These are phyloP conservation scores for Arachnomyces sp. DNA, from an alignment of 2,329 filamentous ascomycete genomes.

Conservation along the genomic window DNA sequence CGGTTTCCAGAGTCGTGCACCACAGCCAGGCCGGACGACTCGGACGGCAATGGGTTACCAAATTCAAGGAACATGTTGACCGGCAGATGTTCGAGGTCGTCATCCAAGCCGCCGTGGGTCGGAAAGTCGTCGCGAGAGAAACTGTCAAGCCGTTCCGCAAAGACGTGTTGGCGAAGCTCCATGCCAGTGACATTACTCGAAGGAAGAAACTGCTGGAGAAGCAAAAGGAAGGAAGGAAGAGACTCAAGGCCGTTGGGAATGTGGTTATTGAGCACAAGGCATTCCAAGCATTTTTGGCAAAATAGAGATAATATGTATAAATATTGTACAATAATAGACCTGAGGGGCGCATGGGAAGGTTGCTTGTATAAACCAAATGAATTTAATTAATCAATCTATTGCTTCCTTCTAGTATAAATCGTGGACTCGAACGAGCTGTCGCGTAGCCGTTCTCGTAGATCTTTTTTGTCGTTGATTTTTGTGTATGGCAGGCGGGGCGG, in stretches of 20 bases:
- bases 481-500: too few relatives aligned
- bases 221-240: conserved; percentile 92
- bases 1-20: conserved; percentile 85
- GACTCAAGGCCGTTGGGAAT: conserved; percentile 66
- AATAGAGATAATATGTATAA: conserved; percentile 38
- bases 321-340: background rate
- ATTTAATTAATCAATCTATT: too few relatives aligned
- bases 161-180: conserved; percentile 85
- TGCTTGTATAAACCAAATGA: too few relatives aligned
- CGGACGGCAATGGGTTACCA: conserved; percentile 79
- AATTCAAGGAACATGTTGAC: conserved; percentile 95
- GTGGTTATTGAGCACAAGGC: conserved; percentile 94
- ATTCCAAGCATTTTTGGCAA: conserved; percentile 88
- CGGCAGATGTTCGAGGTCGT: conserved; percentile 95
- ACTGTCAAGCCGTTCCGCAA: conserved; percentile 96
- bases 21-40: conserved; percentile 69
- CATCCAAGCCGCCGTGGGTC: conserved; percentile 82
- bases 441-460: too few relatives aligned
- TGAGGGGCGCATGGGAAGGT: background rate
- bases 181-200: conserved; percentile 77
- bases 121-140: conserved; percentile 77
- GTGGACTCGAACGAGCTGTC: too few relatives aligned
- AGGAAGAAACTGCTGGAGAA: conserved; percentile 85
- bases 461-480: too few relatives aligned
- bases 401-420: too few relatives aligned